These are phyloP conservation scores for Sordariomycetes sp. DNA, from an alignment of 2,329 filamentous ascomycete species.

Conservation along the genomic window DNA sequence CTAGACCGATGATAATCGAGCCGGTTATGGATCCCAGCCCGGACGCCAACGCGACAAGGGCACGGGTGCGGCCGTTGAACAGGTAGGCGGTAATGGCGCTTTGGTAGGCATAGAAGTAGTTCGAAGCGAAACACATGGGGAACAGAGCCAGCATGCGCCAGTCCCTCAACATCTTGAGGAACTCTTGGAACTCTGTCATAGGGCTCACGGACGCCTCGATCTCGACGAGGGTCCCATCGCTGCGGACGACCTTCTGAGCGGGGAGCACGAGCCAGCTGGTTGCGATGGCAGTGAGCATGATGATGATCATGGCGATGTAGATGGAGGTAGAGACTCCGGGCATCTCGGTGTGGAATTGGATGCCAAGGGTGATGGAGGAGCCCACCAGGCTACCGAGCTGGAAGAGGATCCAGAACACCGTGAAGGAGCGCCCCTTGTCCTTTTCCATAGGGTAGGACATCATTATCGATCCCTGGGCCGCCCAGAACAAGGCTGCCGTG, in stretches of 20 bases:
- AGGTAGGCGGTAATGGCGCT: constrained; percentile 60
- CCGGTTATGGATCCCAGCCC: constrained; percentile 64
- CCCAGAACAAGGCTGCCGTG: constrained; percentile 38
- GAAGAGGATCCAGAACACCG: constrained; percentile 13
- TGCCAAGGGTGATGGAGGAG: constrained; percentile 14
- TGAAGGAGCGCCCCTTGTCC: constrained; percentile 8
- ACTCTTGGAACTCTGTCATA: constrained; percentile 8
- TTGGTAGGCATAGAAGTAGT: constrained; percentile 79
- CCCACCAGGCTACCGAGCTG: constrained; percentile 14
- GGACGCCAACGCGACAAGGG: constrained; percentile 63
- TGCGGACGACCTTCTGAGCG: constrained; percentile 10
- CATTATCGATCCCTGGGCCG: constrained; percentile 35
- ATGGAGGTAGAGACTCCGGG: constrained; percentile 13
- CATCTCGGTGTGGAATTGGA: constrained; percentile 9
- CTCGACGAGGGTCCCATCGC: constrained; percentile 10
- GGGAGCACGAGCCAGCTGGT: constrained; percentile 10
- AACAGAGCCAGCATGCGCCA: constrained; percentile 54
- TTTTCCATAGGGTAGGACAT: constrained; percentile 29
- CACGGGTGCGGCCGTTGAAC: constrained; percentile 64
- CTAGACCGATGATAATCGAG: constrained; percentile 52
- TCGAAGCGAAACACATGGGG: constrained; percentile 70
- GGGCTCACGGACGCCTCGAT: constrained; percentile 9
- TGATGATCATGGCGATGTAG: constrained; percentile 15
- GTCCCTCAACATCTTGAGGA: constrained; percentile 8
- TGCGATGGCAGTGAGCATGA: constrained; percentile 11